A percentile compares a stretch with the other conserved stretches of the same genome.
phyloP scores from a whole-genome alignment of 192 early-diverging fungal genomes.

The Dissophora globulifera region DNA sequence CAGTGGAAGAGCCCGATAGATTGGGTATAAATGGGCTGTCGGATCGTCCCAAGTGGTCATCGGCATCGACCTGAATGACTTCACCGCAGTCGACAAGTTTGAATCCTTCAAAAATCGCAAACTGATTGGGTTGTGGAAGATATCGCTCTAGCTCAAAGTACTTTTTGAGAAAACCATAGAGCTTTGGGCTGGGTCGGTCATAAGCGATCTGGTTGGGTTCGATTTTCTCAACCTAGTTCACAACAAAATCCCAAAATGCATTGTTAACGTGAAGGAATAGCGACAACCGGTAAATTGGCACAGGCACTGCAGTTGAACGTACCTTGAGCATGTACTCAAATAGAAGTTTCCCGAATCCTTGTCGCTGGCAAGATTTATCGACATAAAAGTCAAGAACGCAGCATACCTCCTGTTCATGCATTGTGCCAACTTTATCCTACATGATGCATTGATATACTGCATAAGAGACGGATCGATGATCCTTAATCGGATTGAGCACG shows the following conservation, averaged over 20 bases:
- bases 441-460: constrained; percentile 2
- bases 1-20: background rate
- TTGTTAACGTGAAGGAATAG: constrained; percentile 1
- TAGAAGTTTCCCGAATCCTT: constrained; percentile 47
- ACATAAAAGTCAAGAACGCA: constrained; percentile 57
- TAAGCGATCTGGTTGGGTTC: constrained; percentile 52
- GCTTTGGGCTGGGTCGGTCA: constrained; percentile 53
- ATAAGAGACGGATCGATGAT: background rate
- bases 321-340: constrained; percentile 55
- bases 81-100: constrained; percentile 29
- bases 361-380: constrained; percentile 43
- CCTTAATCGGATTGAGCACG: background rate
- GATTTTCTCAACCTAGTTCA: constrained; percentile 40
- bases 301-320: no score
- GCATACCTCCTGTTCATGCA: constrained; percentile 51
- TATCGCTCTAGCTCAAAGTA: constrained; percentile 43
- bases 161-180: constrained; percentile 47
- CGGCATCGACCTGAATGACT: constrained; percentile 28
- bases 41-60: background rate
- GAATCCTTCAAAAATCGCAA: constrained; percentile 52
- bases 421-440: constrained; percentile 45
- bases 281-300: no score
- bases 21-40: background rate
- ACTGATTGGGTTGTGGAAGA: constrained; percentile 52
- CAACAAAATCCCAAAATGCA: constrained; percentile 4